phyloP scores from a whole-genome alignment of 805 yeast species.

The Priceomyces carsonii region DNA sequence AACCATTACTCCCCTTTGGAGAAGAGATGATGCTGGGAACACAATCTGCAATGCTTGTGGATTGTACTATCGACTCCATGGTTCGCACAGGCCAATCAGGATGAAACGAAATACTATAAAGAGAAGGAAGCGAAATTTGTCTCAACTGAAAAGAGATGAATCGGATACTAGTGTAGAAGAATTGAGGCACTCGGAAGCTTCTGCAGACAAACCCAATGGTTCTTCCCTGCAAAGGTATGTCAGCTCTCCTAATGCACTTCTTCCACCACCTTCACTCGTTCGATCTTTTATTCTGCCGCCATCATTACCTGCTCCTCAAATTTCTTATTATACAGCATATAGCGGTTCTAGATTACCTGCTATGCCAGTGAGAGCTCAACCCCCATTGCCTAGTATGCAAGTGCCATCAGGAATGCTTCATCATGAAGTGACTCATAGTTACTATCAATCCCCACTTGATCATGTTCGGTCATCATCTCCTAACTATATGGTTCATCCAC shows the following conservation, averaged over 20 bases:
- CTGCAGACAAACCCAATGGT: neutral
- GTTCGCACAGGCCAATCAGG: slow-evolving; percentile 72
- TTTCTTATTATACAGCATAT: slow-evolving; percentile 33
- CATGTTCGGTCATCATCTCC: neutral
- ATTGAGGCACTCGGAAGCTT: neutral
- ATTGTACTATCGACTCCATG: slow-evolving; percentile 72
- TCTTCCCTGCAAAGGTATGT: neutral
- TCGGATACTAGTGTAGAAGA: slow-evolving; percentile 3
- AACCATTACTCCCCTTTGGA: slow-evolving; percentile 85
- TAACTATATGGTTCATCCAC: neutral
- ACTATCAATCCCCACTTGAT: slow-evolving; percentile 3
- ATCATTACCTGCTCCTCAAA: slow-evolving; percentile 9
- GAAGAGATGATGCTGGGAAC: slow-evolving; percentile 78
- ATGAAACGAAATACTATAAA: slow-evolving; percentile 74
- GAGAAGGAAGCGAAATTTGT: slow-evolving; percentile 58
- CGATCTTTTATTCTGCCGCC: slow-evolving; percentile 9
- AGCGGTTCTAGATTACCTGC: slow-evolving; percentile 36
- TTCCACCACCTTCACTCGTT: slow-evolving; percentile 6
- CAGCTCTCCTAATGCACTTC: slow-evolving; percentile 1
- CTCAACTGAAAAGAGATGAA: slow-evolving; percentile 12
- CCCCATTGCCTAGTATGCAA: slow-evolving; percentile 34
- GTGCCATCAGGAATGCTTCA: slow-evolving; percentile 2
- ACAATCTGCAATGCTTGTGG: slow-evolving; percentile 91
- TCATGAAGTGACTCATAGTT: neutral
- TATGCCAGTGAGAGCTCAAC: slow-evolving; percentile 45